Evolutionary conservation across 1,139 yeast species (phyloP).

Genomic region (Magnusiomyces tetraspermus): DNA sequence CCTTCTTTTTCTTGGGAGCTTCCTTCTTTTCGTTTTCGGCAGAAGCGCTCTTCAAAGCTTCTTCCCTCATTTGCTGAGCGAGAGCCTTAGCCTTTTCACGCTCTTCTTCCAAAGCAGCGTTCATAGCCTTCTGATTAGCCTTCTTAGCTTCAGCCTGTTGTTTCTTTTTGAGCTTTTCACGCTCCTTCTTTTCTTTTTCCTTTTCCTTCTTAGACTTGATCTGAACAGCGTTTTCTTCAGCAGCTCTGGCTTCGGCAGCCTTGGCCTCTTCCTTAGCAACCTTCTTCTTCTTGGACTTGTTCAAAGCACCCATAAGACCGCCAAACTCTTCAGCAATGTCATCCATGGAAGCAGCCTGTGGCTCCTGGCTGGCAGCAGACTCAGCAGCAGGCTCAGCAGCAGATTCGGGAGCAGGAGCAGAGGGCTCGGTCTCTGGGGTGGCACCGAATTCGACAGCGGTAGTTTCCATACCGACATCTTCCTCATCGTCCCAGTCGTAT

Average conservation of each 20-base stretch:
- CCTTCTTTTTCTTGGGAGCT: slow-evolving; percentile 31
- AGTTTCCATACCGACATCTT: slow-evolving; percentile 44
- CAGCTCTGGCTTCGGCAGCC: slow-evolving; percentile 29
- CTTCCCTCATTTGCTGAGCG: slow-evolving; percentile 35
- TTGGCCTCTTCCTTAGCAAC: slow-evolving; percentile 44
- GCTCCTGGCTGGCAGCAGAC: slow-evolving; percentile 23
- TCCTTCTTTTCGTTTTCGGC: slow-evolving; percentile 16
- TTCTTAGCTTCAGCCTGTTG: slow-evolving; percentile 85
- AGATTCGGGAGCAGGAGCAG: slow-evolving; percentile 16
- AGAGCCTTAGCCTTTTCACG: slow-evolving; percentile 22
- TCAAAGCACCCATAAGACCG: slow-evolving; percentile 67
- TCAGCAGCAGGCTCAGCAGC: slow-evolving; percentile 7
- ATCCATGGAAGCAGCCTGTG: slow-evolving; percentile 36
- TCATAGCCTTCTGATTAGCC: slow-evolving; percentile 61
- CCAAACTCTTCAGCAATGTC: slow-evolving; percentile 40
- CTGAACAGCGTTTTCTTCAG: slow-evolving; percentile 45
- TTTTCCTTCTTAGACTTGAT: slow-evolving; percentile 91
- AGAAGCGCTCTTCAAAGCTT: slow-evolving; percentile 19
- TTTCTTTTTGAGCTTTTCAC: slow-evolving; percentile 83
- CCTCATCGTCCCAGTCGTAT: slow-evolving; percentile 79
- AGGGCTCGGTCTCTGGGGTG: neutral
- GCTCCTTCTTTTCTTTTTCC: slow-evolving; percentile 95
- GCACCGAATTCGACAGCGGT: slow-evolving; percentile 49
- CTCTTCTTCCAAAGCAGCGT: slow-evolving; percentile 39
- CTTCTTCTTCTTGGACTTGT: slow-evolving; percentile 70